Evolutionary conservation across 2,329 filamentous ascomycete species (phyloP).

Genomic region (Pseudogymnoascus sp.): DNA sequence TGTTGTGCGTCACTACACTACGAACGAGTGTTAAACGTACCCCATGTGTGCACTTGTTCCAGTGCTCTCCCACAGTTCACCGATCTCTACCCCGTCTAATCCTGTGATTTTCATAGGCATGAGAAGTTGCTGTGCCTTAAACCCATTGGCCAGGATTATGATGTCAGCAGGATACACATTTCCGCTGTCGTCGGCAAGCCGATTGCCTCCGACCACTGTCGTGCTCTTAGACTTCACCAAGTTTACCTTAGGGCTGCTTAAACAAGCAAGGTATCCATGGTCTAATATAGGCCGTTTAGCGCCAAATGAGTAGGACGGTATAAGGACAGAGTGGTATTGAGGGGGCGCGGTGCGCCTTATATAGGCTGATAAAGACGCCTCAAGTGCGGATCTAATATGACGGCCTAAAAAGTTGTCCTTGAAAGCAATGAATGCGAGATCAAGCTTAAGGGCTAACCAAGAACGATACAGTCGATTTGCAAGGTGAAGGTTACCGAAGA

Average conservation of each 20-base stretch:
- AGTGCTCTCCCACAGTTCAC: not conserved
- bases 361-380: not conserved
- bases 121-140: not conserved
- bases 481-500: not conserved
- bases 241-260: not conserved
- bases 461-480: not conserved
- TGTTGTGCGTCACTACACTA: not conserved
- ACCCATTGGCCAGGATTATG: not conserved
- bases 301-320: not conserved
- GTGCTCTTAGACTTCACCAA: not conserved
- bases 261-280: not conserved
- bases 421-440: not conserved
- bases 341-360: not conserved
- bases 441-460: not conserved
- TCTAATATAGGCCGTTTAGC: not conserved
- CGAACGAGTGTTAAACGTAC: not conserved
- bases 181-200: not conserved
- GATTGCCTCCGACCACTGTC: not conserved
- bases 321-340: not conserved
- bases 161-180: not conserved
- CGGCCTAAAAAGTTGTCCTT: not conserved
- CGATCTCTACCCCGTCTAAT: not conserved
- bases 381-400: not conserved
- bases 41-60: not conserved
- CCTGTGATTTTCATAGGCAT: not conserved